These are phyloP conservation scores for Dryas drummondii DNA, from an alignment of 306 rosid genomes.

Conservation along the genomic window DNA sequence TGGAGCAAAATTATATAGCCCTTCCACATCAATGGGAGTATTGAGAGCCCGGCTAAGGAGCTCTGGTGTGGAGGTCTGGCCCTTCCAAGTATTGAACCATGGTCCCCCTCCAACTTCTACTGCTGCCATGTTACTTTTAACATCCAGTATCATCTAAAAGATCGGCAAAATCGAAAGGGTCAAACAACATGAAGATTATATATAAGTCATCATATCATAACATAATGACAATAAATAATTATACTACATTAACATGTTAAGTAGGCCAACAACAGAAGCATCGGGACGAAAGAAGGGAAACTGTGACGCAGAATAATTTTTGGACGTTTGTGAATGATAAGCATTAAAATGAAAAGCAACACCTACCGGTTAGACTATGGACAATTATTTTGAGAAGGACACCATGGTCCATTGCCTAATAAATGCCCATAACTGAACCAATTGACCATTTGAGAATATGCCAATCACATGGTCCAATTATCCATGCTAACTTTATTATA, in stretches of 20 bases:
- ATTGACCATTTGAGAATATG: neutral
- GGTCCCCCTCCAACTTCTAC: conserved; percentile 96
- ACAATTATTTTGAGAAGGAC: neutral
- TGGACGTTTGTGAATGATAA: neutral
- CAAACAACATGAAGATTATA: neutral
- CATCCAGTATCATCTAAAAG: conserved; percentile 70
- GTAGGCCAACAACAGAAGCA: neutral
- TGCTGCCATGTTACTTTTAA: conserved; percentile 79
- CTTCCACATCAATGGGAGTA: conserved; percentile 60
- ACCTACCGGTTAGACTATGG: neutral
- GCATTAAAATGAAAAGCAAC: neutral
- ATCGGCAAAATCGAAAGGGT: conserved; percentile 16
- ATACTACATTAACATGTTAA: neutral
- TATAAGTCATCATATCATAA: neutral
- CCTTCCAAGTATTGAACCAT: conserved; percentile 91
- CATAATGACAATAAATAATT: too few species aligned
- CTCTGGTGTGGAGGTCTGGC: conserved; percentile 49
- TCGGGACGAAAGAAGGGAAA: neutral
- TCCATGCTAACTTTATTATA: neutral
- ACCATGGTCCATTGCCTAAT: neutral
- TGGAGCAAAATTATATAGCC: conserved; percentile 47
- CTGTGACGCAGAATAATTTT: neutral
- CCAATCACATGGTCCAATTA: neutral
- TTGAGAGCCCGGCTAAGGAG: conserved; percentile 48
- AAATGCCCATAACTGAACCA: neutral